phyloP scores from a whole-genome alignment of 306 rosid species.

The Dicorynia guianensis region DNA sequence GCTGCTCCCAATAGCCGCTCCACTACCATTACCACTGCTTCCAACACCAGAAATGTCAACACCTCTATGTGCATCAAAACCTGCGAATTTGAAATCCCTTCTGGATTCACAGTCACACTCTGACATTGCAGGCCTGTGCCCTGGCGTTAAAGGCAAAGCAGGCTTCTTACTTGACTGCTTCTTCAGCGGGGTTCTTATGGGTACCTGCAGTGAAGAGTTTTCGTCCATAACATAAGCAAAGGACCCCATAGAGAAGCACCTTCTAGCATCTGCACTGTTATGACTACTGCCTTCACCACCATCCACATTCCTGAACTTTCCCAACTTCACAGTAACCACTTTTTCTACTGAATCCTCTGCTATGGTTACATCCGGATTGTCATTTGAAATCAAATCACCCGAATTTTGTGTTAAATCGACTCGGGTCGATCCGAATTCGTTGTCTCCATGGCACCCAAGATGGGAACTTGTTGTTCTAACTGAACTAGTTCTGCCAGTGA shows the following conservation, averaged over 20 bases:
- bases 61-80: conserved; percentile 45
- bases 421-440: conserved; percentile 53
- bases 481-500: conserved; percentile 61
- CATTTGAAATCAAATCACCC: conserved; percentile 48
- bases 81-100: conserved; percentile 73
- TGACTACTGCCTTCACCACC: conserved; percentile 56
- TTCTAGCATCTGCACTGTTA: conserved; percentile 67
- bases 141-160: conserved; percentile 66
- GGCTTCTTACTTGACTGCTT: conserved; percentile 60
- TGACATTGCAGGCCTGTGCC: conserved; percentile 77
- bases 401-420: conserved; percentile 36
- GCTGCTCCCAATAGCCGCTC: conserved; percentile 45
- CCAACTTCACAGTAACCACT: conserved; percentile 82
- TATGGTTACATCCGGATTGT: conserved; percentile 23
- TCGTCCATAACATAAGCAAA: conserved; percentile 92
- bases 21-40: conserved; percentile 20
- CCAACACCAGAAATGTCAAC: conserved; percentile 35
- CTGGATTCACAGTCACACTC: conserved; percentile 84
- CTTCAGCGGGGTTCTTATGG: conserved; percentile 67
- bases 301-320: conserved; percentile 79
- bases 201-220: conserved; percentile 68
- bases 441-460: conserved; percentile 45
- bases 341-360: conserved; percentile 50
- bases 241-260: conserved; percentile 97
- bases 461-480: conserved; percentile 51